These are phyloP conservation scores for Hypoxylon sp. DNA, from an alignment of 2,329 filamentous ascomycete species.

Conservation along the genomic window DNA sequence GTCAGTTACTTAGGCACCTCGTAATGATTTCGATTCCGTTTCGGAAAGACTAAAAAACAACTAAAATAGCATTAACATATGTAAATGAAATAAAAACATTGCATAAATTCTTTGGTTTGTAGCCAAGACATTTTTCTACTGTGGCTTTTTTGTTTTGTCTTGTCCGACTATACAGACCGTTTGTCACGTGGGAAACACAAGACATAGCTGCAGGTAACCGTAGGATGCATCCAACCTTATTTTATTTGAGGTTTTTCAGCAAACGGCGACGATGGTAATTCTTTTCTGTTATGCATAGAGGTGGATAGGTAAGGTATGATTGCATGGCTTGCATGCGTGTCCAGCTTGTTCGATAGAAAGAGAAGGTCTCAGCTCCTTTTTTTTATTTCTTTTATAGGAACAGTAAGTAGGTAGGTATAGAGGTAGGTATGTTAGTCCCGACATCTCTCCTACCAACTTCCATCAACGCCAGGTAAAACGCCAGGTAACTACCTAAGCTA, in stretches of 20 bases:
- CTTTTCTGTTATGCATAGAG: slow-evolving; percentile 20
- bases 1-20: no score
- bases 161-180: slow-evolving; percentile 40
- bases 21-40: no score
- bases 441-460: neutral
- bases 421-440: no score
- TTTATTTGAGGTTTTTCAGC: slow-evolving; percentile 49
- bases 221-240: slow-evolving; percentile 49
- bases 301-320: slow-evolving; percentile 5
- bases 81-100: no score
- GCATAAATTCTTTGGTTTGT: no score
- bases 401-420: no score
- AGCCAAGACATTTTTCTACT: slow-evolving; percentile 28
- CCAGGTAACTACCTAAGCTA: no score
- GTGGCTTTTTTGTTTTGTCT: slow-evolving; percentile 20
- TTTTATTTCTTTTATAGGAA: slow-evolving; percentile 2
- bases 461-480: no score
- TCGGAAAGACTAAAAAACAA: no score
- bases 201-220: slow-evolving; percentile 51
- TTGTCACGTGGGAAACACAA: slow-evolving; percentile 53
- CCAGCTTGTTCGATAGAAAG: slow-evolving; percentile 24
- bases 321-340: neutral
- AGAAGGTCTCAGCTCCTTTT: slow-evolving; percentile 13
- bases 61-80: no score
- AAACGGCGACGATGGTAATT: slow-evolving; percentile 47